Percentiles rank a stretch among this genome's conserved stretches.
Conservation (phyloP, 2,329 filamentous ascomycete species). For the Penicillium paneum region DNA sequence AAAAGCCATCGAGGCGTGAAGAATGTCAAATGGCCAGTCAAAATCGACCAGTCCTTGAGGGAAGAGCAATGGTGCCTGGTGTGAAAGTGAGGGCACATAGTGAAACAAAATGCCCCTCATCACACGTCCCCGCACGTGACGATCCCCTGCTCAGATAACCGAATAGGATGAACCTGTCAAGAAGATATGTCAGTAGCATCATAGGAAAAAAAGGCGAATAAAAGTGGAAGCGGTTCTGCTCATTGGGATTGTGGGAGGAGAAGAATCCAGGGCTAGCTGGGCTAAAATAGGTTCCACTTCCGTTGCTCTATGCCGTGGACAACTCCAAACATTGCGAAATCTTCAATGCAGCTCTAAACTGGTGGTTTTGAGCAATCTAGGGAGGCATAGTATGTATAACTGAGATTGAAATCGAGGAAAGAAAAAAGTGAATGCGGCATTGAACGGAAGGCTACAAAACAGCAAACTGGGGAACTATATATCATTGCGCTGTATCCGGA, state of each 20-base stretch:
- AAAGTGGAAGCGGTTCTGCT: not conserved
- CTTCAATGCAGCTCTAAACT: not conserved
- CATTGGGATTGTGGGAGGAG: not conserved
- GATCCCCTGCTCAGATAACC: constrained; percentile 8
- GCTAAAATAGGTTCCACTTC: not conserved
- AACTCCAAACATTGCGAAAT: not conserved
- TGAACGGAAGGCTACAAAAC: not conserved
- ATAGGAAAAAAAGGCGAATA: too few species aligned
- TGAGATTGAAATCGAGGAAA: not conserved
- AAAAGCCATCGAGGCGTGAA: constrained; percentile 2
- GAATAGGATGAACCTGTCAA: not conserved
- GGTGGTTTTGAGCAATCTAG: not conserved
- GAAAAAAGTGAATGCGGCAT: not conserved
- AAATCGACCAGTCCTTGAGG: not conserved
- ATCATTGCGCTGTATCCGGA: constrained; percentile 5
- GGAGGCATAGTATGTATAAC: too few species aligned
- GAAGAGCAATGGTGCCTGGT: constrained; percentile 3
- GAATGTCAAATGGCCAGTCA: constrained; percentile 6
- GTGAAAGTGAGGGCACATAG: constrained; percentile 4
- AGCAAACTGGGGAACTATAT: constrained; percentile 14
- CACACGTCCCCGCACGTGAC: constrained; percentile 15
- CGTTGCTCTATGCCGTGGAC: not conserved
- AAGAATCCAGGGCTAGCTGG: not conserved
- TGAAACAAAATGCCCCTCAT: constrained; percentile 20
- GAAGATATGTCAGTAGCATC: not conserved